A percentile compares a stretch with the other conserved stretches of the same genome.
Conservation (phyloP, 2,329 filamentous ascomycete genomes). For the Pyrenophora seminiperda region DNA sequence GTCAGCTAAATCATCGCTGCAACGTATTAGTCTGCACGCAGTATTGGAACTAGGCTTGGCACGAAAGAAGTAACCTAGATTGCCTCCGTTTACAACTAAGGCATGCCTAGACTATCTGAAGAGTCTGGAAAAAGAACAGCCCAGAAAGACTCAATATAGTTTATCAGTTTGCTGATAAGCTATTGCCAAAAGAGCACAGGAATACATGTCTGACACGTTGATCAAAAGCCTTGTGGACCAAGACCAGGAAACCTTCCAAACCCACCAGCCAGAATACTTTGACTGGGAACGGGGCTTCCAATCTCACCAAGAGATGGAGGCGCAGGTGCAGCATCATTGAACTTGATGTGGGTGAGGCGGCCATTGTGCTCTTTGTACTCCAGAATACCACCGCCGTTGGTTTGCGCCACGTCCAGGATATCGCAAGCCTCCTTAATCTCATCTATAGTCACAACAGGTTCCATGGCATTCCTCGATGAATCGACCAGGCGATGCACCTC, state of each 20-base stretch:
- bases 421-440: slow-evolving; percentile 87
- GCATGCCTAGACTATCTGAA: slow-evolving; percentile 11
- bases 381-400: slow-evolving; percentile 85
- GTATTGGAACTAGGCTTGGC: neutral
- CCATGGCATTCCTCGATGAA: slow-evolving; percentile 64
- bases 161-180: slow-evolving; percentile 15
- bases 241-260: slow-evolving; percentile 44
- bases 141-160: neutral
- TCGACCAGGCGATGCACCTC: slow-evolving; percentile 68
- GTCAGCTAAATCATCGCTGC: neutral
- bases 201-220: slow-evolving; percentile 1
- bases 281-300: slow-evolving; percentile 53
- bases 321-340: slow-evolving; percentile 42
- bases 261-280: slow-evolving; percentile 47
- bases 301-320: slow-evolving; percentile 52
- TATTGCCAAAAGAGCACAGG: slow-evolving; percentile 12
- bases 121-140: neutral
- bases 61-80: slow-evolving; percentile 27
- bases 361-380: slow-evolving; percentile 64
- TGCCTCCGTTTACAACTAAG: slow-evolving; percentile 25
- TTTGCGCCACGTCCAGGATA: slow-evolving; percentile 82
- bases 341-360: slow-evolving; percentile 50
- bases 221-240: slow-evolving; percentile 39
- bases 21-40: neutral
- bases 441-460: slow-evolving; percentile 60